These are phyloP conservation scores for Phytophthora fragariae DNA, from an alignment of 352 stramenopile species.

Conservation along the genomic window DNA sequence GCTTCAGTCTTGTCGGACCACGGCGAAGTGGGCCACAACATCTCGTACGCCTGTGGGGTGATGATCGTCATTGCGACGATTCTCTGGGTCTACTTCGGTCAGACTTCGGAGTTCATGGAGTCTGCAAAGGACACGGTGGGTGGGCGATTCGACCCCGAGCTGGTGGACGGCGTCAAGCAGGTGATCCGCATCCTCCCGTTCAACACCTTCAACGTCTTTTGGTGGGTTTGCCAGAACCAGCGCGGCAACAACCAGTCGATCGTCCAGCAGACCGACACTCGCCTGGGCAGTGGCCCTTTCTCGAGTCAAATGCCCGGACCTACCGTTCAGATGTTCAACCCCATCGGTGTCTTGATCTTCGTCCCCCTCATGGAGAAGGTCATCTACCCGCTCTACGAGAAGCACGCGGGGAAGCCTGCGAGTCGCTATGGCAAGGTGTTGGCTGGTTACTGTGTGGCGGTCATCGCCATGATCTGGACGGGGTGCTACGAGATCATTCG, in stretches of 20 bases:
- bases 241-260: constrained; percentile 5
- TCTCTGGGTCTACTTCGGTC: constrained; percentile 4
- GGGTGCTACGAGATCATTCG: constrained; percentile 10
- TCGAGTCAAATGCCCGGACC: constrained; percentile 2
- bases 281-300: not conserved
- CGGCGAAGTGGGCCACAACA: constrained; percentile 5
- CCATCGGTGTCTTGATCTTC: constrained; percentile 6
- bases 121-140: not conserved
- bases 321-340: constrained; percentile 9
- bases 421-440: constrained; percentile 6
- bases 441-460: not conserved
- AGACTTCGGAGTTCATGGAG: constrained; percentile 7
- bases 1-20: constrained; percentile 5
- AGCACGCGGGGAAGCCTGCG: not conserved
- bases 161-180: constrained; percentile 3
- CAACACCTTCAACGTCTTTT: constrained; percentile 9
- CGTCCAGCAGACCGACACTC: constrained; percentile 5
- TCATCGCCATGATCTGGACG: constrained; percentile 6
- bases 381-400: constrained; percentile 4
- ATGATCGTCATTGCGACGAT: constrained; percentile 3
- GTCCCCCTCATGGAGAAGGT: constrained; percentile 5
- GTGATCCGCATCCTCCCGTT: constrained; percentile 8
- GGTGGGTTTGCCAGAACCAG: constrained; percentile 5
- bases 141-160: not conserved
- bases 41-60: constrained; percentile 5